These are phyloP conservation scores for Gossypium schwendimanii DNA, from an alignment of 441 rosid species.

Conservation along the genomic window DNA sequence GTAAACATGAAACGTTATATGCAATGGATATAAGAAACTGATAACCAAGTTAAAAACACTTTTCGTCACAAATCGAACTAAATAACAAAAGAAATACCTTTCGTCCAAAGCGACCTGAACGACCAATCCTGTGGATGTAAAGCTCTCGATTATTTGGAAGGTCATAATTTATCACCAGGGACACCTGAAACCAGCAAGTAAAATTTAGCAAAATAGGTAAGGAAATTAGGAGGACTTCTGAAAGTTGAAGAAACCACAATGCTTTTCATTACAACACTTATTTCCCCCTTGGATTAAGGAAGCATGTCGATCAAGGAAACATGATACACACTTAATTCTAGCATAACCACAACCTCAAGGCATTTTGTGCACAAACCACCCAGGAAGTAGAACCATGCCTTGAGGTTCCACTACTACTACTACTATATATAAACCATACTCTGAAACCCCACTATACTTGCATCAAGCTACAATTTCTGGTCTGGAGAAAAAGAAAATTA, in stretches of 20 bases:
- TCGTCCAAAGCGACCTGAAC: slow-evolving; percentile 71
- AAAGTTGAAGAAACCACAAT: not conserved
- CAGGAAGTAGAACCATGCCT: not conserved
- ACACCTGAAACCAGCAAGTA: slow-evolving; percentile 43
- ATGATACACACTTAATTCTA: not conserved
- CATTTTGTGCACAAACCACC: not conserved
- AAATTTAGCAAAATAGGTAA: not conserved
- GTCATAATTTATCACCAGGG: slow-evolving; percentile 88
- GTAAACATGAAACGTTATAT: not conserved
- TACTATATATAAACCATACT: not conserved
- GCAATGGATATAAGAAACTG: not conserved
- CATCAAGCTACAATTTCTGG: not conserved
- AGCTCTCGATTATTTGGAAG: slow-evolving; percentile 96
- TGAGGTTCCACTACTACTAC: not conserved
- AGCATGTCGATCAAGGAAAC: not conserved
- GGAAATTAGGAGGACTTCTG: not conserved
- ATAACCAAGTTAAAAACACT: not conserved
- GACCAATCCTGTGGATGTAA: slow-evolving; percentile 91
- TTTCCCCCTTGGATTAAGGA: not conserved
- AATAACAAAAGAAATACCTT: not conserved
- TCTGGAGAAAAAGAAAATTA: not conserved
- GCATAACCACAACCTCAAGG: not conserved
- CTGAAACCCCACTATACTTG: not conserved
- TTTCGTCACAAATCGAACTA: not conserved
- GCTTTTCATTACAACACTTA: too few species aligned